Base-by-base conservation (phyloP, 345 rosid genomes). In the Eutrema yunnanense region DNA sequence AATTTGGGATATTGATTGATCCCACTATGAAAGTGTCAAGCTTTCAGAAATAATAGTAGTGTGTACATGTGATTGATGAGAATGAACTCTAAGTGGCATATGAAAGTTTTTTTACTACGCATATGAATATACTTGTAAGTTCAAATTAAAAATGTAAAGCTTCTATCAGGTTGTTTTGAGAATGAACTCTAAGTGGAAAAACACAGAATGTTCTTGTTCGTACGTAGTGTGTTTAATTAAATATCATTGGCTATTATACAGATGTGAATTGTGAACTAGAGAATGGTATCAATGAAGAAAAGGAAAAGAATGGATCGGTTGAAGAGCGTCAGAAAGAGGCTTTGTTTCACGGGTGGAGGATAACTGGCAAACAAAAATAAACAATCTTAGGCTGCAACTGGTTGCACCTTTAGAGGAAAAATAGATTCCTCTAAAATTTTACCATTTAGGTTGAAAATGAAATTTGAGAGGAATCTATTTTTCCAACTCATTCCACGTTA, bases 341-440 rank as follows among this genome's bases (percentile, higher is more conserved):
- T 48, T 47, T 27, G 59, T 70, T 60, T 70, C 59, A 70, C 74
- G 74, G 67, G 67, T 70, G 67, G 49, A 13, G 59, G 7, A 49
- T 29, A 14, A 29, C 50, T 52, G 19, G 46, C 8, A 34, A 50
- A 50, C 69, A 65, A 19, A 11, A 19, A 16, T 16, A 16, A 16
- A 16, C 16, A 16, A 16, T 16, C 16, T 16, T n/a, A n/a, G n/a
- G n/a, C n/a, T n/a, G n/a, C n/a, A n/a, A n/a, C n/a, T n/a, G n/a
- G n/a, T n/a, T n/a, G n/a, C n/a, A n/a, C n/a, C n/a, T n/a, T n/a
- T n/a, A n/a, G n/a, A n/a, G n/a, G n/a, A n/a, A n/a, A n/a, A n/a
- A n/a, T n/a, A n/a, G n/a, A n/a, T n/a, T n/a, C n/a, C n/a, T n/a
- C n/a, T n/a, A n/a, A n/a, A n/a, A n/a, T n/a, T n/a, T n/a, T n/a